phyloP scores from a whole-genome alignment of 768 basidiomycete species.

The Hebeloma cylindrosporum region DNA sequence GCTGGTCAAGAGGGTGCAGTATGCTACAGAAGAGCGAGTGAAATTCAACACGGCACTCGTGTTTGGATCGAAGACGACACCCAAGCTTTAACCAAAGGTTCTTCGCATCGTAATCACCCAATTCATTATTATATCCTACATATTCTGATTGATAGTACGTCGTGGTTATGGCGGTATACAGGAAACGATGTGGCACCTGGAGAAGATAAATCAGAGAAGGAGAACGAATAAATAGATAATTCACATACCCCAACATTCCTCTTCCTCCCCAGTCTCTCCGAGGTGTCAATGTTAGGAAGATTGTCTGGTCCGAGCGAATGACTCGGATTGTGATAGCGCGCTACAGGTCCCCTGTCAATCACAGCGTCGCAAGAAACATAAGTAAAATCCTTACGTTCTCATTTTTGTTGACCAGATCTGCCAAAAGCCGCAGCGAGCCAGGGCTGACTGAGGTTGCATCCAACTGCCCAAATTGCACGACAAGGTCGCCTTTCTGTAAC shows the following conservation, averaged over 20 bases:
- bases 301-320: conserved; percentile 45
- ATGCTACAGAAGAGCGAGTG: conserved; percentile 23
- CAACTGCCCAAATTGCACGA: conserved; percentile 72
- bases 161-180: conserved; percentile 34
- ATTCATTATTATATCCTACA: conserved; percentile 8
- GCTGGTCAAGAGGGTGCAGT: conserved; percentile 33
- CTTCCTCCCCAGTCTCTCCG: conserved; percentile 83
- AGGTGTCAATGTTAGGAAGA: conserved; percentile 62
- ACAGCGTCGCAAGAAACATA: not conserved
- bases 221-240: not conserved
- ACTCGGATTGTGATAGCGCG: conserved; percentile 58
- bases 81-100: conserved; percentile 14
- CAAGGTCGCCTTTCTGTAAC: conserved; percentile 64
- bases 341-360: conserved; percentile 35
- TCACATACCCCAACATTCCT: conserved; percentile 75
- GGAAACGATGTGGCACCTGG: conserved; percentile 64
- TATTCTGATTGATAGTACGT: too few species aligned
- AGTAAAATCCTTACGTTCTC: conserved; percentile 64
- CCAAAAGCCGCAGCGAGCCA: conserved; percentile 62
- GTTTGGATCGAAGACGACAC: conserved; percentile 26
- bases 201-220: not conserved
- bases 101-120: conserved; percentile 5
- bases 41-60: conserved; percentile 33
- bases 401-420: conserved; percentile 67
- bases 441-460: conserved; percentile 50